Evolutionary conservation across 2,329 filamentous ascomycete genomes (phyloP), one percentile per base, ranked within the genome.

Genomic region (Aspergillus novofumigatus): DNA sequence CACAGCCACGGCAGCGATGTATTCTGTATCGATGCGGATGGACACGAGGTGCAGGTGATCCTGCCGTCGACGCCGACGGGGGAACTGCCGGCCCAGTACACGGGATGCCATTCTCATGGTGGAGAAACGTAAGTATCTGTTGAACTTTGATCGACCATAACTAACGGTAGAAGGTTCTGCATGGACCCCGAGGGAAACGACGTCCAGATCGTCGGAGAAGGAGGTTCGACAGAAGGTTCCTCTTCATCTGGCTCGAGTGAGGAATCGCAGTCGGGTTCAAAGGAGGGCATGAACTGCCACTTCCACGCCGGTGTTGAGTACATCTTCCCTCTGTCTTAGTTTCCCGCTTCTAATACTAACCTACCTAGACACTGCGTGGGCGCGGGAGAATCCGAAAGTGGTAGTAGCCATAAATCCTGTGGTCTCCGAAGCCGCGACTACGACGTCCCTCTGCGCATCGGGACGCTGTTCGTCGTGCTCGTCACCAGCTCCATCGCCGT

Each of bases 301-400:
- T 90, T 88, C 71, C 88, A 92, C 64, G 87, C 87, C 9, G 88
- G 88, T 41, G 85, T 91, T 23, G 86, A 90, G 87, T 89, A 76
- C 73, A 85, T 75, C 56, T n/a, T 10, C 38, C 10, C 5, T 25
- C 7, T 11, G 8, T n/a, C 8, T 14, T 9, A 7, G 25, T 26
- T 14, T 23, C 49, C 6, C 20, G 8, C 41, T 11, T 2, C 21
- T 59, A 51, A 67, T 53, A 49, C 59, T 58, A 51, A 35, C 26
- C 51, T 56, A 14, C 53, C 7, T 17, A 75, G 65, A 64, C 71
- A 89, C 64, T 90, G 87, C 61, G 80, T 83, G 11, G 79, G 81
- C 7, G 76, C 69, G 14, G 75, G 73, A 10, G 78, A 79, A 56
- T 72, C 72, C 42, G 79, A 79, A 59, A 68, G 70, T 51, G 63